phyloP scores from a whole-genome alignment of 352 stramenopile genomes.

The Globisporangium takayamanum region DNA sequence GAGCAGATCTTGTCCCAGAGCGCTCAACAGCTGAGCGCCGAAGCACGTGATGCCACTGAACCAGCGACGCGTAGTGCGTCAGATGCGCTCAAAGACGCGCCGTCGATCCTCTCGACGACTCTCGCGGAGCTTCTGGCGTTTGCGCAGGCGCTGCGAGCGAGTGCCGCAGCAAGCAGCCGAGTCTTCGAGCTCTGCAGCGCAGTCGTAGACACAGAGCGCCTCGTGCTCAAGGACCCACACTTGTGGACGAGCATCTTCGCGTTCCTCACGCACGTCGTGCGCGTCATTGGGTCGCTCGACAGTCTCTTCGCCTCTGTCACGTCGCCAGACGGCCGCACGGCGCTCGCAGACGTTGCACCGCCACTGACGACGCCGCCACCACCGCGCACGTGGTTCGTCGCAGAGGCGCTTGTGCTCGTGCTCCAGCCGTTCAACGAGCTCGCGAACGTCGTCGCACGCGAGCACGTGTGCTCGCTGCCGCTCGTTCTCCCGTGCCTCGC shows the following conservation, averaged over 20 bases:
- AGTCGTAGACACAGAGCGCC: not conserved
- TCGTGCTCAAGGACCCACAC: not conserved
- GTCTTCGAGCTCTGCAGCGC: constrained; percentile 8
- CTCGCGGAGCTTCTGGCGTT: constrained; percentile 5
- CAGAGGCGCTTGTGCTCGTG: constrained; percentile 32
- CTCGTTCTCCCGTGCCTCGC: constrained; percentile 32
- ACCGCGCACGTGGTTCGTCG: constrained; percentile 23
- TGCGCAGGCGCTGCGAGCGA: not conserved
- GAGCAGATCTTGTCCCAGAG: constrained; percentile 9
- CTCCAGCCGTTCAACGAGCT: constrained; percentile 39
- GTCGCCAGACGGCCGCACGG: constrained; percentile 4
- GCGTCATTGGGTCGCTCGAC: constrained; percentile 12
- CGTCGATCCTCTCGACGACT: not conserved
- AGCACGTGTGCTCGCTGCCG: constrained; percentile 27
- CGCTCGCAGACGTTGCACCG: not conserved
- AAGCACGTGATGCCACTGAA: not conserved
- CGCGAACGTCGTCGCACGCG: constrained; percentile 24
- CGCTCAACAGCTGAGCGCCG: not conserved
- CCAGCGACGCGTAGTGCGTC: not conserved
- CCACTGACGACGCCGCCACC: constrained; percentile 9
- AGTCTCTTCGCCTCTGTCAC: constrained; percentile 12
- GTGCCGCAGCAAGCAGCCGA: not conserved
- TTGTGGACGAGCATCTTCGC: constrained; percentile 21
- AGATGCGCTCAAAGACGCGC: not conserved
- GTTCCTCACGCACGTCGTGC: constrained; percentile 16